A percentile compares a stretch with the other conserved stretches of the same genome.
phyloP scores from a whole-genome alignment of 306 rosid species.

The Spatholobus suberectus region DNA sequence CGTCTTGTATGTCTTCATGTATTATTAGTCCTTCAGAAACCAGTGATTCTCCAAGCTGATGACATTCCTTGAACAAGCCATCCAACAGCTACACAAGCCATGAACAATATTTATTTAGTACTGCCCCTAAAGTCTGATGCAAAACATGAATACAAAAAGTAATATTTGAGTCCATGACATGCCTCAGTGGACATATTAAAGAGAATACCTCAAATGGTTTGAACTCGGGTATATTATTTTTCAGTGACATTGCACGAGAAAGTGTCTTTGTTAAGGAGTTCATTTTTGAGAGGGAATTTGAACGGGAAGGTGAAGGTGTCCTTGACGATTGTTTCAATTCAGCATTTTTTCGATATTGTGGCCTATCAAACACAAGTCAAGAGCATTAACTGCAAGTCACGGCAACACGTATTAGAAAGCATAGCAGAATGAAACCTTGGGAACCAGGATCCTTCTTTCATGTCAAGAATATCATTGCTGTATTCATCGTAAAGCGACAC shows the following conservation, averaged over 20 bases:
- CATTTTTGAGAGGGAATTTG: conserved; percentile 55
- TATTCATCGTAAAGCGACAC: conserved; percentile 88
- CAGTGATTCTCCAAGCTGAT: conserved; percentile 60
- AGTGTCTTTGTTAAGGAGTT: conserved; percentile 51
- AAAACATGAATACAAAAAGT: conserved; percentile 8
- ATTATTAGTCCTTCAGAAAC: conserved; percentile 73
- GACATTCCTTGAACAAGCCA: conserved; percentile 70
- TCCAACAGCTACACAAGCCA: conserved; percentile 65
- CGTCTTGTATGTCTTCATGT: conserved; percentile 69
- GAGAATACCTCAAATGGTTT: conserved; percentile 80
- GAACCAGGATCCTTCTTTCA: conserved; percentile 88
- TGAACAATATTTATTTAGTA: conserved; percentile 33
- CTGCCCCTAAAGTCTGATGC: not conserved
- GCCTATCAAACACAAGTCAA: conserved; percentile 48
- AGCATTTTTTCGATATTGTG: conserved; percentile 55
- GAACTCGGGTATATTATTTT: conserved; percentile 61
- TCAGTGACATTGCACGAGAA: conserved; percentile 57
- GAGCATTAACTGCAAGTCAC: not conserved
- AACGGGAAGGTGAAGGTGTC: conserved; percentile 41
- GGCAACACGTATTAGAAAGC: not conserved
- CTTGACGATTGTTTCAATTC: not conserved
- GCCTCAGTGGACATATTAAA: not conserved
- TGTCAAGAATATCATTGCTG: conserved; percentile 84
- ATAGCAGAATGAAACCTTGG: conserved; percentile 70
- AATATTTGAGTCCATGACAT: not conserved